Base-by-base conservation (phyloP, 768 basidiomycete genomes). In the Leccinellum albellum region DNA sequence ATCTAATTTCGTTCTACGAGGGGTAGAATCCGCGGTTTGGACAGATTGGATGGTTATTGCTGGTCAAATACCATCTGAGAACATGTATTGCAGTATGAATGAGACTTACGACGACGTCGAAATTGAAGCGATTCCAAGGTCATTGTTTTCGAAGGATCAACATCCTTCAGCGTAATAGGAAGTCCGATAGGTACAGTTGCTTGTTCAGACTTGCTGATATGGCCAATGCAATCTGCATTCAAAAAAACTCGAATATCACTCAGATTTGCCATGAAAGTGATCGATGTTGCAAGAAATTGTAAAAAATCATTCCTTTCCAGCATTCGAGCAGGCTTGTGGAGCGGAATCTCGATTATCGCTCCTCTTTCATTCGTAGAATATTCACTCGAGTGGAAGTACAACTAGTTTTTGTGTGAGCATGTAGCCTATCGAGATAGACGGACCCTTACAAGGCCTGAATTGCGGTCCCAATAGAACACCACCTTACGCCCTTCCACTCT, bases 391-490 rank as follows among this genome's bases (percentile, higher is more conserved):
- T 9, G 83, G 15, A 87, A 90, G 63, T 84, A 88, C 0, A 96
- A 79, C 86, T 91, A 10, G 15, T 20, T 49, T 14, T 57, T 17
- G 6, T 9, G 12, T 57, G 32, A 49, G 47, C 13, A 35, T 48
- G 31, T 28, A 59, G 50, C 54, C 21, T 20, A 10, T 48, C n/a
- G 21, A n/a, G 90, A 67, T 92, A 2, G 7, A 7, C 14, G 31
- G 24, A 10, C 7, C 54, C 70, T n/a, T 56, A 86, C 86, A 75
- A 92, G 91, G 67, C 42, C 21, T 21, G 2, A 13, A 44, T 93
- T 87, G 68, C 26, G 3, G 28, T 92, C 92, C 92, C 92, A 97
- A 67, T 94, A 89, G 70, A 96, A 96, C 0, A 85, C 86, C 92
- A 94, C 95, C 85, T 89, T 91, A 67, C 87, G 81, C 45, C 84